Percentiles rank a stretch among this genome's conserved stretches.
phyloP scores from a whole-genome alignment of 2,329 filamentous ascomycete genomes.

The Venturia nashicola region DNA sequence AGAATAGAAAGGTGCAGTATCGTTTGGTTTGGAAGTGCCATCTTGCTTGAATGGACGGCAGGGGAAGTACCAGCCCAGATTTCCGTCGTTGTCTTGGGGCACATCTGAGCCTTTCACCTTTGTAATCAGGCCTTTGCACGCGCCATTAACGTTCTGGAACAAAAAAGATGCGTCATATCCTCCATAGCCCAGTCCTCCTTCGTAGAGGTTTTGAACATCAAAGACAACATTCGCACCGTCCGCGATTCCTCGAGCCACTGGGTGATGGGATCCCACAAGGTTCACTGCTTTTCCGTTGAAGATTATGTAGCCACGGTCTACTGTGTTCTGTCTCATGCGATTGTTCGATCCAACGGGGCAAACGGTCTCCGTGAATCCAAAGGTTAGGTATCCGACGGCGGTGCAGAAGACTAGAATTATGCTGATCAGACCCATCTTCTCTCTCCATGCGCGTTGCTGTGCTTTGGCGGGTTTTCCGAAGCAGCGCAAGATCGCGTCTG shows the following conservation, averaged over 20 bases:
- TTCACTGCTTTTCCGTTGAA: conserved; percentile 90
- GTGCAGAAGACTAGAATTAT: conserved; percentile 81
- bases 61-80: conserved; percentile 95
- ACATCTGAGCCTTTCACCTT: conserved; percentile 59
- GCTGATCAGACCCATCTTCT: conserved; percentile 95
- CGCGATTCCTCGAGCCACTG: conserved; percentile 67
- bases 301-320: conserved; percentile 79
- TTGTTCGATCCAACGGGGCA: conserved; percentile 56
- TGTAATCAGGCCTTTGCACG: conserved; percentile 85
- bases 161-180: conserved; percentile 84
- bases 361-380: conserved; percentile 85
- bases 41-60: conserved; percentile 89
- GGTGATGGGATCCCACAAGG: conserved; percentile 63
- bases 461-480: conserved; percentile 77
- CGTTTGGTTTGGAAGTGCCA: conserved; percentile 67
- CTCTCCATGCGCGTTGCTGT: conserved; percentile 86
- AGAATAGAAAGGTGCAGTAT: conserved; percentile 60
- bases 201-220: conserved; percentile 69
- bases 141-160: conserved; percentile 97
- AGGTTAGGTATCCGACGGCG: conserved; percentile 88
- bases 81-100: conserved; percentile 57
- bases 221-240: conserved; percentile 68
- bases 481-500: conserved; percentile 70
- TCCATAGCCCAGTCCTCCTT: conserved; percentile 35
- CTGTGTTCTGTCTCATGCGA: conserved; percentile 71